Conservation (phyloP, 768 basidiomycete species). For the Phylloporus arenicola region DNA sequence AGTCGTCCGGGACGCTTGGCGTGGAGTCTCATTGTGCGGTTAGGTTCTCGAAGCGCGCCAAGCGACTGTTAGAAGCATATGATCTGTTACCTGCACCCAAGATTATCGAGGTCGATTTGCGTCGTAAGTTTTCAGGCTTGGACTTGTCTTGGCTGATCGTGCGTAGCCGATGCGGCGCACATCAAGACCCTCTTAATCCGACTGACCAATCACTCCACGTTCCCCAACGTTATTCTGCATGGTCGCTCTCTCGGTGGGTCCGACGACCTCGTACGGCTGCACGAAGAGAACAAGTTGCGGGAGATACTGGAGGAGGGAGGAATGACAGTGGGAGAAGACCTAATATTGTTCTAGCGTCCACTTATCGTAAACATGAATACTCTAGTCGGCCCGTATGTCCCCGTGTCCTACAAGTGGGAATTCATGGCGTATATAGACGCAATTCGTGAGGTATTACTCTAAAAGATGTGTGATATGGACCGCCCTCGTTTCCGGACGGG, state of each 20-base stretch:
- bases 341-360: background rate
- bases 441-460: slow-evolving; percentile 4
- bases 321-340: slow-evolving; percentile 27
- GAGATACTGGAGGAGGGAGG: slow-evolving; percentile 46
- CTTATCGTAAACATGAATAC: too few species aligned
- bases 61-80: slow-evolving; percentile 52
- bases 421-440: background rate
- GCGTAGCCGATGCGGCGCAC: slow-evolving; percentile 29
- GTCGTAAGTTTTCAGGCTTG: slow-evolving; percentile 38
- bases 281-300: slow-evolving; percentile 42
- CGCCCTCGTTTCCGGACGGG: slow-evolving; percentile 5
- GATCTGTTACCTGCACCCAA: slow-evolving; percentile 59
- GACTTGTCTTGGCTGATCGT: background rate
- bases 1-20: slow-evolving; percentile 21
- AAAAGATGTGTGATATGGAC: background rate
- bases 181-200: slow-evolving; percentile 64
- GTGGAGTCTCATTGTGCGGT: background rate
- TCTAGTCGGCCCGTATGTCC: too few species aligned
- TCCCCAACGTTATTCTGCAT: slow-evolving; percentile 67
- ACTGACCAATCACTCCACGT: slow-evolving; percentile 61
- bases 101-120: slow-evolving; percentile 70
- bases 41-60: slow-evolving; percentile 30
- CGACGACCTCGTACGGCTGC: slow-evolving; percentile 47
- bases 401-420: too few species aligned
- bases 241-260: slow-evolving; percentile 64